These are phyloP conservation scores for Coemansia sp. DNA, from an alignment of 192 early-diverging fungal species.

Conservation along the genomic window DNA sequence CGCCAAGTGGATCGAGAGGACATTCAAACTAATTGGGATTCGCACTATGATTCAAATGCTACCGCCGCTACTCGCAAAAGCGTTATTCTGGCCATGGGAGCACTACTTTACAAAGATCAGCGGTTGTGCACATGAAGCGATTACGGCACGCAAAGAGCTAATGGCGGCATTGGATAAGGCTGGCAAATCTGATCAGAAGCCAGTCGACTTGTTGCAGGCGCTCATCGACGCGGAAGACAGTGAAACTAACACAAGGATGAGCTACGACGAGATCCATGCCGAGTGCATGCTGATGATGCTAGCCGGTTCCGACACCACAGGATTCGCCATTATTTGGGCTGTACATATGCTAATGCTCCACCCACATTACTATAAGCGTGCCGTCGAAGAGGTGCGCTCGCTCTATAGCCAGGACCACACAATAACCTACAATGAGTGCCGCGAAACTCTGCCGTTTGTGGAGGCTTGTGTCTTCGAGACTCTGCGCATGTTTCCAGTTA, in stretches of 20 bases:
- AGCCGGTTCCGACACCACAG: conserved; percentile 21
- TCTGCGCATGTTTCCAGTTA: conserved; percentile 27
- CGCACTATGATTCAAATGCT: conserved; percentile 29
- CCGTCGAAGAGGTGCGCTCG: conserved; percentile 23
- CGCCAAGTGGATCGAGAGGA: conserved; percentile 22
- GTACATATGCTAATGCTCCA: conserved; percentile 26
- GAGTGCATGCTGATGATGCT: conserved; percentile 32
- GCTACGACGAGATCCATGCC: conserved; percentile 21
- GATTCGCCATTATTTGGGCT: conserved; percentile 27
- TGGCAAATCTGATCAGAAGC: not conserved
- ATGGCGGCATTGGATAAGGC: conserved; percentile 1
- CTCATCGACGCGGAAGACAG: conserved; percentile 41
- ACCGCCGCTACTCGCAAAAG: conserved; percentile 6
- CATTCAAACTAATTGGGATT: conserved; percentile 13
- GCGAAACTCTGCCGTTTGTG: conserved; percentile 21
- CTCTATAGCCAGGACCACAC: conserved; percentile 16
- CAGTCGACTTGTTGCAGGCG: conserved; percentile 31
- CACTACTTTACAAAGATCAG: conserved; percentile 18
- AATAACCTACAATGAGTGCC: conserved; percentile 30
- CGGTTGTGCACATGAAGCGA: conserved; percentile 19
- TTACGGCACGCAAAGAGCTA: conserved; percentile 11
- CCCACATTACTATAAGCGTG: conserved; percentile 16
- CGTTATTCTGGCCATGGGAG: conserved; percentile 26
- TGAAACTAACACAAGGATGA: conserved; percentile 25
- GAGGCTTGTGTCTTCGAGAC: conserved; percentile 39